phyloP scores from a whole-genome alignment of 352 stramenopile species.

The Pythium rhizo-oryzae region DNA sequence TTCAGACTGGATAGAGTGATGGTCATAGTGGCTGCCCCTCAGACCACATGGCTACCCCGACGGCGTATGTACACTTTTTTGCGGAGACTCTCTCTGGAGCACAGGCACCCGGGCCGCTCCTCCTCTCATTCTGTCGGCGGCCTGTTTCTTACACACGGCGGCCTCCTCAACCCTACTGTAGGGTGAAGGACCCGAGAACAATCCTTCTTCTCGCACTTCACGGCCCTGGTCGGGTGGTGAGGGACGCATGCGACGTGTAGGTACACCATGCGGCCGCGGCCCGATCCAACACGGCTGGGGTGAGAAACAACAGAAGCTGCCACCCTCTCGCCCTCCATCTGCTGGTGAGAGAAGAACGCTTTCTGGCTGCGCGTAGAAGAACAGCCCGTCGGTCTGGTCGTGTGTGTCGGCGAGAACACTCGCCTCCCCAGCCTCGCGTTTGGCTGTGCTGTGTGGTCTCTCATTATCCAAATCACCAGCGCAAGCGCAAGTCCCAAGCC shows the following conservation, averaged over 20 bases:
- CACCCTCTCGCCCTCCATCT: conserved; percentile 7
- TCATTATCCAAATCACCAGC: conserved; percentile 23
- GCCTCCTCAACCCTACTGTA: not conserved
- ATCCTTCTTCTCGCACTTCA: conserved; percentile 4
- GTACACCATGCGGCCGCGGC: not conserved
- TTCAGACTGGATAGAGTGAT: not conserved
- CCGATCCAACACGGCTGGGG: conserved; percentile 1
- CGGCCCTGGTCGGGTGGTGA: not conserved
- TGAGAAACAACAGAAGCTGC: conserved; percentile 4
- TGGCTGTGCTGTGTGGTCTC: not conserved
- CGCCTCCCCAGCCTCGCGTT: not conserved
- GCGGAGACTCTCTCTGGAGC: not conserved
- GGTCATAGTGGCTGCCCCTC: not conserved
- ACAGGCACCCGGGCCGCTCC: not conserved
- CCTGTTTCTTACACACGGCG: not conserved
- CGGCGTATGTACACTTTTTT: conserved; percentile 24
- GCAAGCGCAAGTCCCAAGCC: conserved; percentile 2
- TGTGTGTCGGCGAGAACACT: not conserved
- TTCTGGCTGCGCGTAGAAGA: not conserved
- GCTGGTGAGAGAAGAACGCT: not conserved
- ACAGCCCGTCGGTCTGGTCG: not conserved
- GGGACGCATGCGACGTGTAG: conserved; percentile 7
- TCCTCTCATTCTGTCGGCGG: not conserved
- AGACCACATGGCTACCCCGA: conserved; percentile 16
- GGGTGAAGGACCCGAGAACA: conserved; percentile 5